These are phyloP conservation scores for Penicillium sp. DNA, from an alignment of 2,329 filamentous ascomycete species.

Conservation along the genomic window DNA sequence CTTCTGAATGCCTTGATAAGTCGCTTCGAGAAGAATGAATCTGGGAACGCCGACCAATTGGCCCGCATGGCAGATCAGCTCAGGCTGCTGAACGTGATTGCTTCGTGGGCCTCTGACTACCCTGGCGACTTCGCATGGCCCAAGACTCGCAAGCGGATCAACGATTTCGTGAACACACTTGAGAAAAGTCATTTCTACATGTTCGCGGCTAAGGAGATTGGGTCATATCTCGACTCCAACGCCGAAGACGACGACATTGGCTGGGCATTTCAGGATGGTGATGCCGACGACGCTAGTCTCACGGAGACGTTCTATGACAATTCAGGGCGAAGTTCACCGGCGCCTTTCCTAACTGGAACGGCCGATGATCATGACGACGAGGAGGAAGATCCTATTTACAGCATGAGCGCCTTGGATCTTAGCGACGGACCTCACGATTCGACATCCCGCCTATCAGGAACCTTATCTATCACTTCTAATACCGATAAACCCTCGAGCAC, in stretches of 20 bases:
- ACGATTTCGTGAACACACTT: constrained; percentile 73
- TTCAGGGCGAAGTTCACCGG: constrained; percentile 42
- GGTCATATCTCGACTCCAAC: constrained; percentile 70
- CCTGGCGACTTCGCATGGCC: constrained; percentile 88
- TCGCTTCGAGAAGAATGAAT: constrained; percentile 68
- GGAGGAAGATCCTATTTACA: constrained; percentile 38
- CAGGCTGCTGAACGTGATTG: constrained; percentile 77
- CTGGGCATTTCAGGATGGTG: constrained; percentile 82
- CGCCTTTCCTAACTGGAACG: constrained; percentile 29
- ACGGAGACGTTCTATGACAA: constrained; percentile 42
- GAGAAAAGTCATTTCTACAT: constrained; percentile 77
- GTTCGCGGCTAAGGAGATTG: constrained; percentile 81
- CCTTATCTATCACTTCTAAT: constrained; percentile 40
- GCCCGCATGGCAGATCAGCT: constrained; percentile 78
- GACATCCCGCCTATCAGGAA: constrained; percentile 38
- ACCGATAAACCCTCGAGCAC: constrained; percentile 39
- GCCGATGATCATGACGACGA: constrained; percentile 29
- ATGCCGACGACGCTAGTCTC: constrained; percentile 46
- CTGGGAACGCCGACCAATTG: constrained; percentile 69
- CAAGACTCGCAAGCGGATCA: constrained; percentile 67
- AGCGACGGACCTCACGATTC: constrained; percentile 40
- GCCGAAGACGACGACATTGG: constrained; percentile 86
- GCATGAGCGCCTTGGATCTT: constrained; percentile 40
- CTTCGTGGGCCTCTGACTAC: constrained; percentile 85
- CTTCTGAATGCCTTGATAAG: constrained; percentile 69